A percentile compares a stretch with the other conserved stretches of the same genome.
These are phyloP conservation scores for Melanogaster broomeanus DNA, from an alignment of 768 basidiomycete genomes.

Conservation along the genomic window DNA sequence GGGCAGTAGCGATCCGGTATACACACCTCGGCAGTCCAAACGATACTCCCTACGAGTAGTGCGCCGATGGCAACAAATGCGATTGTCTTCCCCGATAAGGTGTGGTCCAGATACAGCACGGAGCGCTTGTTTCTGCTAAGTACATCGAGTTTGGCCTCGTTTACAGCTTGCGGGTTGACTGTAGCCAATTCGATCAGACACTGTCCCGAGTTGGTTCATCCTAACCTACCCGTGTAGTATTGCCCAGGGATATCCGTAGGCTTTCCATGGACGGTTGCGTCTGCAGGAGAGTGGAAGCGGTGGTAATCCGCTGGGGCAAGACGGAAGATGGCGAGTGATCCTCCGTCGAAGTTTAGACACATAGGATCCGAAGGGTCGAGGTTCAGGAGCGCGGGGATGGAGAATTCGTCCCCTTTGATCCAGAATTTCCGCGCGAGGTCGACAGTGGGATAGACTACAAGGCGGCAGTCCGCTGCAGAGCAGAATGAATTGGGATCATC, in stretches of 20 bases:
- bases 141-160: conserved; percentile 63
- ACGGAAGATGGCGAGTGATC: conserved; percentile 66
- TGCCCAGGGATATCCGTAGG: conserved; percentile 51
- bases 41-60: conserved; percentile 76
- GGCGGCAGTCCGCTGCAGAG: conserved; percentile 71
- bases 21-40: conserved; percentile 50
- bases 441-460: conserved; percentile 66
- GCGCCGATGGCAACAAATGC: conserved; percentile 80
- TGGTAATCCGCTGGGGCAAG: conserved; percentile 84
- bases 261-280: conserved; percentile 47
- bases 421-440: conserved; percentile 68
- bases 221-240: conserved; percentile 56
- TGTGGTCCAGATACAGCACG: conserved; percentile 52
- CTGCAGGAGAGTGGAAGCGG: conserved; percentile 73
- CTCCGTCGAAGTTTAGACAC: conserved; percentile 42
- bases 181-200: background rate
- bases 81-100: conserved; percentile 45
- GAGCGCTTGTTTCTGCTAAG: conserved; percentile 66
- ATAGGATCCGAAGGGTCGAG: conserved; percentile 44
- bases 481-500: conserved; percentile 54
- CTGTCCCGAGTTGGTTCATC: background rate
- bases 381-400: conserved; percentile 58
- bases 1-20: background rate
- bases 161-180: conserved; percentile 82
- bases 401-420: conserved; percentile 76